Percentiles rank a stretch among this genome's conserved stretches.
Conservation (phyloP, 768 basidiomycete species). For the Phlebiopsis gigantea region DNA sequence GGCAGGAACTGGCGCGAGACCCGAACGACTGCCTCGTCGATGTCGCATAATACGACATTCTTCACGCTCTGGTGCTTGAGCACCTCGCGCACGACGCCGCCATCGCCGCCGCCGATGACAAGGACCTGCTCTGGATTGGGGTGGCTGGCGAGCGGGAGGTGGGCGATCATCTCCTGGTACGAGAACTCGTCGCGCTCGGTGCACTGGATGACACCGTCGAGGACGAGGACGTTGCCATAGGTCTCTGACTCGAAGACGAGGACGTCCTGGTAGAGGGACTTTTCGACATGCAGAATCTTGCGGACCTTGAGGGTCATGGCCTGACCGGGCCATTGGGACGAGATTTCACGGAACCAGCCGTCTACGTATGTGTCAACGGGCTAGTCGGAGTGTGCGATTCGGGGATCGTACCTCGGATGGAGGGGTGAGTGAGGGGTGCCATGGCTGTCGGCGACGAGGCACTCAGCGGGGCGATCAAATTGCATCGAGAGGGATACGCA, state of each 20-base stretch:
- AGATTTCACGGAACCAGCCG: slow-evolving; percentile 96
- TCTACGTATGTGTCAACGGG: slow-evolving; percentile 35
- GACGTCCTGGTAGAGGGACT: slow-evolving; percentile 93
- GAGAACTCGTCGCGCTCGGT: slow-evolving; percentile 99
- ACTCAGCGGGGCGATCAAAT: background rate
- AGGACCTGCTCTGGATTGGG: slow-evolving; percentile 95
- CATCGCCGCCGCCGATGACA: slow-evolving; percentile 97
- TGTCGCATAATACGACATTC: slow-evolving; percentile 92
- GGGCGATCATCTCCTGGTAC: slow-evolving; percentile 99
- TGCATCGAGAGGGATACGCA: background rate
- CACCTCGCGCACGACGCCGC: slow-evolving; percentile 95
- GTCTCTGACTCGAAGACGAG: slow-evolving; percentile 96
- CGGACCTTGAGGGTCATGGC: slow-evolving; percentile 97
- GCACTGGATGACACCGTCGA: slow-evolving; percentile 95
- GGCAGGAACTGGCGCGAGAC: slow-evolving; percentile 93
- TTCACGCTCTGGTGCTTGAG: slow-evolving; percentile 91
- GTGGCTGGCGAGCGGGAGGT: slow-evolving; percentile 93
- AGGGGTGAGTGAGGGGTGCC: slow-evolving; percentile 34
- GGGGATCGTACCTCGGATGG: slow-evolving; percentile 26
- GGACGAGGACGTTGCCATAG: slow-evolving; percentile 93
- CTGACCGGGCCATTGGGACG: slow-evolving; percentile 94
- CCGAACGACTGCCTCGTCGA: slow-evolving; percentile 95
- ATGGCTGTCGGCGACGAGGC: slow-evolving; percentile 18
- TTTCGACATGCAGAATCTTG: slow-evolving; percentile 91
- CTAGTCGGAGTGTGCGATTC: background rate